phyloP scores from a whole-genome alignment of 768 basidiomycete species.

The Crepidotus variabilis region DNA sequence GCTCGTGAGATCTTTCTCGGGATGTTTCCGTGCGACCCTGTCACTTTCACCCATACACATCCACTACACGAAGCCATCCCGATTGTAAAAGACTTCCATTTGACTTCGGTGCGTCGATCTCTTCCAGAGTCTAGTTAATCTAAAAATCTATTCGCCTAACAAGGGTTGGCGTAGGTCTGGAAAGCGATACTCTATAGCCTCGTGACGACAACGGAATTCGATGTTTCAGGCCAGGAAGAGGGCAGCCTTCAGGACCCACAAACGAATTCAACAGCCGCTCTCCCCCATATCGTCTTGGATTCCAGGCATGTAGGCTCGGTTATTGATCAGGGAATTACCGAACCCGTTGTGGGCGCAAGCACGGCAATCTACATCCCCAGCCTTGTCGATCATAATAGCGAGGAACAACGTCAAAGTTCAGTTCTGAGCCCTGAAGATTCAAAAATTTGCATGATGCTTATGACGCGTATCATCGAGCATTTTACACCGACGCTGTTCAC shows the following conservation, averaged over 20 bases:
- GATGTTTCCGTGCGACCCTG: conserved; percentile 48
- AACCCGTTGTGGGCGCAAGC: conserved; percentile 1
- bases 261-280: background rate
- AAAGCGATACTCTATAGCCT: conserved; percentile 65
- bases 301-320: background rate
- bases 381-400: conserved; percentile 2
- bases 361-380: conserved; percentile 2
- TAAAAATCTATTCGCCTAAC: background rate
- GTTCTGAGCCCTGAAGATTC: conserved; percentile 26
- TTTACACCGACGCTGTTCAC: conserved; percentile 76
- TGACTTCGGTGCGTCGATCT: conserved; percentile 42
- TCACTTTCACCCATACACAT: conserved; percentile 32
- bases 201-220: conserved; percentile 56
- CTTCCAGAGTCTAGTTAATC: background rate
- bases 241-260: conserved; percentile 1
- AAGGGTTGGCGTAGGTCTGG: conserved; percentile 37
- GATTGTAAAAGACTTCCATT: conserved; percentile 43
- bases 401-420: background rate
- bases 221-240: conserved; percentile 28
- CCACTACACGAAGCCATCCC: conserved; percentile 48
- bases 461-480: conserved; percentile 54
- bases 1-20: conserved; percentile 38
- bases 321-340: background rate
- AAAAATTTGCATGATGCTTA: conserved; percentile 43
- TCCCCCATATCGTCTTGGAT: background rate